phyloP scores from a whole-genome alignment of 176 grass and related monocot species.

The Musa beccarii region DNA sequence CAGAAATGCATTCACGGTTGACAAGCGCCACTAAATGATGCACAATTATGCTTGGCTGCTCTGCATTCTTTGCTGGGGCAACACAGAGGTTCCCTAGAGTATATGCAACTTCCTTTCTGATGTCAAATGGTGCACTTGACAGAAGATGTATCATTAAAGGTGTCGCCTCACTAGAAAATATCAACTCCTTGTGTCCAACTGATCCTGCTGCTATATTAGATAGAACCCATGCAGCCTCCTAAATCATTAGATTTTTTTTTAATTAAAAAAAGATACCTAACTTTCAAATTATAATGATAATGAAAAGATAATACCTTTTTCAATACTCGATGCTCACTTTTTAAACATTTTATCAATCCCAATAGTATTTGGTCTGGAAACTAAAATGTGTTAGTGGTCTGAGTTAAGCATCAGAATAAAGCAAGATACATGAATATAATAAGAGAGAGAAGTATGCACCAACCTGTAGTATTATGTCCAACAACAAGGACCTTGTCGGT shows the following conservation, averaged over 20 bases:
- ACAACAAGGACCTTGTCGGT: conserved; percentile 54
- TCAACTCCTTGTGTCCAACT: conserved; percentile 71
- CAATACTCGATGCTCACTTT: conserved; percentile 77
- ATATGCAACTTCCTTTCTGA: conserved; percentile 83
- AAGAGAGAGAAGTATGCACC: conserved; percentile 14
- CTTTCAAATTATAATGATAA: not conserved
- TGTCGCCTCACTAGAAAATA: conserved; percentile 54
- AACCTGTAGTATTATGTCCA: conserved; percentile 78
- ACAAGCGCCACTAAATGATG: conserved; percentile 55
- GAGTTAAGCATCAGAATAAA: conserved; percentile 17
- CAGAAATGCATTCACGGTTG: conserved; percentile 59
- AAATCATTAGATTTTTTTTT: conserved; percentile 16
- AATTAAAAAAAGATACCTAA: conserved; percentile 10
- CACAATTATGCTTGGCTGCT: conserved; percentile 42
- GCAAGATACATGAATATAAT: not conserved
- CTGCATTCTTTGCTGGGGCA: conserved; percentile 35
- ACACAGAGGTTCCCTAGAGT: conserved; percentile 82
- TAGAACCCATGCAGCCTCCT: conserved; percentile 89
- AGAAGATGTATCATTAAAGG: conserved; percentile 57
- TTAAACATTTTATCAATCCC: conserved; percentile 88
- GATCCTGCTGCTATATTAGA: conserved; percentile 85
- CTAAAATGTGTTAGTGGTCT: conserved; percentile 30
- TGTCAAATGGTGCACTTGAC: conserved; percentile 59
- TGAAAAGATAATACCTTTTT: conserved; percentile 58
- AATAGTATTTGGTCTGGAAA: conserved; percentile 62